Evolutionary conservation across 352 stramenopile genomes (phyloP).

Genomic region (Achlya hypogyna): DNA sequence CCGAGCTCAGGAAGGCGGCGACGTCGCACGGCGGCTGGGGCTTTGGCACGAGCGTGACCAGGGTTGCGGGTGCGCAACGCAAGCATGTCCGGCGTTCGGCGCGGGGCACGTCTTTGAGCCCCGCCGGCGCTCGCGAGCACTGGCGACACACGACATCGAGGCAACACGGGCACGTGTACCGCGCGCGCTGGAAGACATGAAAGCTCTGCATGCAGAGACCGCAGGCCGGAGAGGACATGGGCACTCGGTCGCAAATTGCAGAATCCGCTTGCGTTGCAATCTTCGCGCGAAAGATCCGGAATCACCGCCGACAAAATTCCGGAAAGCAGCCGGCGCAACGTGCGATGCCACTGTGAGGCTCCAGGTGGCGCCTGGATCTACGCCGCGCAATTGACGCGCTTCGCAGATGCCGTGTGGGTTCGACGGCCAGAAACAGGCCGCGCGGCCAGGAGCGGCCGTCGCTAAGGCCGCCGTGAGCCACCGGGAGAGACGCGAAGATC

Average conservation of each 20-base stretch:
- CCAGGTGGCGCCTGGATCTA: background rate
- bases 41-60: background rate
- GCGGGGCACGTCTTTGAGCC: background rate
- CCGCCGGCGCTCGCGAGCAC: background rate
- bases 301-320: background rate
- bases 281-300: too few relatives aligned
- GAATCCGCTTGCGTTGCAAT: background rate
- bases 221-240: background rate
- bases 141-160: background rate
- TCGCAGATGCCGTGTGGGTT: background rate
- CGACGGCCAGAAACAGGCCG: background rate
- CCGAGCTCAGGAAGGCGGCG: background rate
- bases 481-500: too few relatives aligned
- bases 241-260: background rate
- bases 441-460: too few relatives aligned
- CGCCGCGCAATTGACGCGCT: too few relatives aligned
- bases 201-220: constrained; percentile 2
- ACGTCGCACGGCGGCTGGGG: background rate
- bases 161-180: background rate
- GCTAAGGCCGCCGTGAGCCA: too few relatives aligned
- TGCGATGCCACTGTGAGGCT: background rate
- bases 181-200: background rate
- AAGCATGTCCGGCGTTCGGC: background rate
- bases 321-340: background rate
- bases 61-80: background rate